Evolutionary conservation across 2,329 filamentous ascomycete genomes (phyloP).

Genomic region (Microcera coccophila): DNA sequence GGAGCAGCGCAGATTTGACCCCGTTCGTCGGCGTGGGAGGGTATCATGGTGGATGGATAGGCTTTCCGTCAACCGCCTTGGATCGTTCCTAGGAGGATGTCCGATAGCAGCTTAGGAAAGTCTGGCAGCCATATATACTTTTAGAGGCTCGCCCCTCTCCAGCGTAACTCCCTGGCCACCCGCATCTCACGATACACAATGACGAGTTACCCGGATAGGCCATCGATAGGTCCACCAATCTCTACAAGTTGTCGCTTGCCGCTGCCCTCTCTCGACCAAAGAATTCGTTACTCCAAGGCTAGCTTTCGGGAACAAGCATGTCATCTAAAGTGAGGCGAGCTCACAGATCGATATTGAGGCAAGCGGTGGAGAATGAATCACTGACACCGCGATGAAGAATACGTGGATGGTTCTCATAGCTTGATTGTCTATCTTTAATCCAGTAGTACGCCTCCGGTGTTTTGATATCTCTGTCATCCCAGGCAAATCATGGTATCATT

Average conservation of each 20-base stretch:
- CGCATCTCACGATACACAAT: neutral
- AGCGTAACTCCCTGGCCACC: neutral
- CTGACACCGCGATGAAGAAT: neutral
- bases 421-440: neutral
- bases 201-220: too few species aligned
- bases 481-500: conserved; percentile 27
- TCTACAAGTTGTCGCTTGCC: too few species aligned
- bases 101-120: too few species aligned
- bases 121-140: neutral
- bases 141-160: neutral
- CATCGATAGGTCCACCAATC: too few species aligned
- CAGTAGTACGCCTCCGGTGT: neutral
- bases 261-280: too few species aligned
- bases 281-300: too few species aligned
- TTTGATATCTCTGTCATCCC: neutral
- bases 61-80: too few species aligned
- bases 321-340: neutral
- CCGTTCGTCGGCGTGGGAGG: neutral
- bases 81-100: too few species aligned
- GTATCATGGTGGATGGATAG: neutral
- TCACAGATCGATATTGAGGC: too few species aligned
- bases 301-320: too few species aligned
- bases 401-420: neutral
- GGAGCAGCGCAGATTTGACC: conserved; percentile 18
- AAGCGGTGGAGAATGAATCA: neutral